Evolutionary conservation across 345 rosid species (phyloP).

Genomic region (Cardiospermum halicacabum): DNA sequence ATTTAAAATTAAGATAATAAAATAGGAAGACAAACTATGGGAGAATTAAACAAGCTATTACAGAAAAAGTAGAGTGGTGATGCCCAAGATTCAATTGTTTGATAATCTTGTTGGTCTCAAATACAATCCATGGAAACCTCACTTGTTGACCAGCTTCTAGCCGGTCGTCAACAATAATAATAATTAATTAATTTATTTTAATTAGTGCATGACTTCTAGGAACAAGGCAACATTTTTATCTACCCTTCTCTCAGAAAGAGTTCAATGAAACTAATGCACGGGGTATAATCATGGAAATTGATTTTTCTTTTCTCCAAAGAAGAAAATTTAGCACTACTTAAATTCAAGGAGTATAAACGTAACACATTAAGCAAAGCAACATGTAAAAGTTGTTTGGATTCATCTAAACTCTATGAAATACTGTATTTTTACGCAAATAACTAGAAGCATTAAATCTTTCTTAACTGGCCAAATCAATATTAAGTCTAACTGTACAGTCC

Average conservation of each 20-base stretch:
- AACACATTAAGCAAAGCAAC: no score
- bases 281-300: neutral
- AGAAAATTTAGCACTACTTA: no score
- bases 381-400: no score
- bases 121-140: neutral
- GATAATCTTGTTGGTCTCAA: neutral
- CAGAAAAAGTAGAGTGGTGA: neutral
- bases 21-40: neutral
- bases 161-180: neutral
- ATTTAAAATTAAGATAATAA: neutral
- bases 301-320: no score
- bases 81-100: neutral
- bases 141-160: neutral
- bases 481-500: no score
- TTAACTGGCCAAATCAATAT: no score
- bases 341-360: no score
- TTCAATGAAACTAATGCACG: neutral
- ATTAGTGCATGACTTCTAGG: neutral
- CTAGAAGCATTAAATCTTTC: no score
- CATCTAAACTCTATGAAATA: no score
- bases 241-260: neutral
- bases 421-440: no score
- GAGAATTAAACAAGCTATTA: neutral
- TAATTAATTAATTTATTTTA: neutral
- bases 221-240: neutral